These are phyloP conservation scores for Perkinsus marinus DNA, from an alignment of 169 alveolate genomes.

Conservation along the genomic window DNA sequence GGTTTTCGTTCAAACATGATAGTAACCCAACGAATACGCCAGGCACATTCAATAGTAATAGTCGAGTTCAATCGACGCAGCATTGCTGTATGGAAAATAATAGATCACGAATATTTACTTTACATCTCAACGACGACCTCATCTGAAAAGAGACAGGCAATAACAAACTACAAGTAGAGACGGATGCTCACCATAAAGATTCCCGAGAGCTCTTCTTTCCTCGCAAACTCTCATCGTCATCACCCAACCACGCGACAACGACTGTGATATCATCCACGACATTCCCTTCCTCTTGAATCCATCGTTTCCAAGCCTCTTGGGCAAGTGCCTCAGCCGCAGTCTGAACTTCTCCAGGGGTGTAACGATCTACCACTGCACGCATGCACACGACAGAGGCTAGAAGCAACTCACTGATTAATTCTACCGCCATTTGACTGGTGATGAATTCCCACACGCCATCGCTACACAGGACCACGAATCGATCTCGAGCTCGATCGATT, in stretches of 20 bases:
- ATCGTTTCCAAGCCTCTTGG: constrained; percentile 62
- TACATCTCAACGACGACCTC: no score
- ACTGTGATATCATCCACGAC: constrained; percentile 67
- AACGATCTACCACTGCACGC: background rate
- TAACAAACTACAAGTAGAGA: no score
- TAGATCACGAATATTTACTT: no score
- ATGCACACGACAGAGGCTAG: background rate
- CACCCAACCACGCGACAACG: constrained; percentile 30
- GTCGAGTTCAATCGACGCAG: no score
- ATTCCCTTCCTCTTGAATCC: constrained; percentile 62
- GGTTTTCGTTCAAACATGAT: no score
- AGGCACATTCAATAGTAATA: no score
- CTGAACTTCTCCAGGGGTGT: constrained; percentile 24
- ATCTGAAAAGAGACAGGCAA: no score
- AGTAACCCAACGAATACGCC: no score
- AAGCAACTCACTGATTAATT: constrained; percentile 22
- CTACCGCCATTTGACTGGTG: constrained; percentile 46
- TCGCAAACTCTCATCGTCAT: no score
- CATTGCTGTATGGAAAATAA: no score
- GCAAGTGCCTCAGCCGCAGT: constrained; percentile 61
- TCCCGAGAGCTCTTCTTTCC: no score
- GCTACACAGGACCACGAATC: constrained; percentile 35
- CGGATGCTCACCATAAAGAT: no score
- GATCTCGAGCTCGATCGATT: background rate
- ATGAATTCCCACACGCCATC: constrained; percentile 64